Evolutionary conservation across 2,329 filamentous ascomycete species (phyloP), one percentile per base, ranked within the genome.

Genomic region (Tolypocladium cylindrosporum): DNA sequence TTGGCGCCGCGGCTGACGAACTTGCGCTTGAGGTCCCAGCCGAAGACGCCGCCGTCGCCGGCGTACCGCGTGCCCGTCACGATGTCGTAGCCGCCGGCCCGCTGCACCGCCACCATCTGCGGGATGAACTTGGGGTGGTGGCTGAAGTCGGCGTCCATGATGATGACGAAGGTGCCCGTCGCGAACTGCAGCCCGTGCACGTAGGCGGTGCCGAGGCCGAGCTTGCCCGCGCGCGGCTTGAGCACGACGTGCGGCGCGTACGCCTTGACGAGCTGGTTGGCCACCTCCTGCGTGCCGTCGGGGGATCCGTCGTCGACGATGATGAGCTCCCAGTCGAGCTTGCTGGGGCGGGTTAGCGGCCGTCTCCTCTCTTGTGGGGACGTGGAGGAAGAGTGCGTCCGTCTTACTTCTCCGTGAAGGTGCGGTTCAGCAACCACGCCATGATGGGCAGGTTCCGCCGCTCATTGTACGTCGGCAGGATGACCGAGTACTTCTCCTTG

Each of bases 51-150:
- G 54, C 90, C 89, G 67, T 91, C 79, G 63, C 88, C 90, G 13
- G 91, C 91, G 75, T 99, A 99, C 61, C 94, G 84, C 52, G 94
- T 99, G 56, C 94, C 94, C 1, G 93, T 97, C 53, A 99, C 92
- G 66, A 99, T 99, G 71, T 99, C 94, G 78, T 91, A 96, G 78
- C 91, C 85, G 63, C 79, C 87, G 61, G 72, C 73, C 73, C 85
- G 83, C 75, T 97, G 94, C 64, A 86, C 83, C 60, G 82, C 82
- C 68, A 99, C 90, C 91, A 99, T 97, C 70, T 87, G 81, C 57
- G 92, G 87, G 75, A 99, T 96, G 83, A 97, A 99, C 78, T 97
- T 99, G 71, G 94, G 94, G 80, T 99, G 94, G 79, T 99, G 94
- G 67, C 86, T 91, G 82, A 99, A 99, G 77, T 99, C 94, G 75